Base-by-base conservation (phyloP, 495 filamentous ascomycete genomes). In the Penicillium cataractarum region DNA sequence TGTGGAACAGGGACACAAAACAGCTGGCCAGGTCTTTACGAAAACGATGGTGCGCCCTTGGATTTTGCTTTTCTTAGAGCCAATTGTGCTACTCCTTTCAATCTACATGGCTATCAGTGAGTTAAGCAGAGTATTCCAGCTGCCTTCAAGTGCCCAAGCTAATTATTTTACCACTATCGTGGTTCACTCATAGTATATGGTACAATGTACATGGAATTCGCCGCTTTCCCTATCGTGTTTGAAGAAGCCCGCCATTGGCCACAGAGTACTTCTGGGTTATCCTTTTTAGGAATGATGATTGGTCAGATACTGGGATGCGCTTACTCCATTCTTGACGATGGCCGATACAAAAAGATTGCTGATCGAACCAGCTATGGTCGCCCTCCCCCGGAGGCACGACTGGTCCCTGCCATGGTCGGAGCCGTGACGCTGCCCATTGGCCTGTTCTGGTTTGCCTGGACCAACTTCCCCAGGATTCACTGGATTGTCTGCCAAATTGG, bases 141-240 rank as follows among this genome's bases (percentile, higher is more conserved):
- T 39, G 5, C 19, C 9, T 10, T 1, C 10, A 2, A 46, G 19
- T 46, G 6, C 0, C 6, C 6, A 10, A 22, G 42, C 42, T 46
- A 22, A 46, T 12, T 22, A 15, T n/a, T 22, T 46, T 0, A 21
- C 39, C 39, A 42, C 39, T 17, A 42, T 42, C n/a, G 39, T 21
- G 39, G 39, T 46, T 13, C 2, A 1, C 2, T 3, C n/a, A 22
- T 46, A 46, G 42, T 83, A n/a, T 91, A 89, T 65, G 84, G 87
- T 0, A 83, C 88, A 10, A 73, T 91, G 6, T 92, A 91, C 68
- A 78, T 92, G 22, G 78, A 90, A 17, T 93, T 94, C 74, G 84
- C 90, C n/a, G 89, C 89, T 13, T 74, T 74, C 33, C 90, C 91
- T 3, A 86, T 92, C 42, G 84, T 93, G 40, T 93, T 91, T 71